phyloP scores from a whole-genome alignment of 805 yeast genomes.

The Metschnikowia peoriensis region DNA sequence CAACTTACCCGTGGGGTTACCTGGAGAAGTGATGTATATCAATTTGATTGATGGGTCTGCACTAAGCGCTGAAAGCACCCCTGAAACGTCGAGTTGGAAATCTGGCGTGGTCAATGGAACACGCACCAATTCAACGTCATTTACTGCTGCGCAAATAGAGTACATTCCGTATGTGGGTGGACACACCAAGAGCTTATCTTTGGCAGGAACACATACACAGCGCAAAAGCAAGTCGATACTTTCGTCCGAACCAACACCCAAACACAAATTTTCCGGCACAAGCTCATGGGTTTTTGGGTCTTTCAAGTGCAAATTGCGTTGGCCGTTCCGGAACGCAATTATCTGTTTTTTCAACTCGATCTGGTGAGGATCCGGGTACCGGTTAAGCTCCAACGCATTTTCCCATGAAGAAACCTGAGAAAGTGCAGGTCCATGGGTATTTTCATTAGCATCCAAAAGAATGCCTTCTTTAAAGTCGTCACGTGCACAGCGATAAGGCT shows the following conservation, averaged over 20 bases:
- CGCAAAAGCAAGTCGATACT: slow-evolving; percentile 86
- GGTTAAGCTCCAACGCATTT: slow-evolving; percentile 57
- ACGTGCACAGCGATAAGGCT: slow-evolving; percentile 95
- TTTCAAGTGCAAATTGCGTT: slow-evolving; percentile 27
- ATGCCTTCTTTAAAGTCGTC: slow-evolving; percentile 91
- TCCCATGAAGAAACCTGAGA: slow-evolving; percentile 45
- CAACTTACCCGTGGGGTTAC: slow-evolving; percentile 86
- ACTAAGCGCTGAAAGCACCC: slow-evolving; percentile 49
- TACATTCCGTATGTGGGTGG: slow-evolving; percentile 99
- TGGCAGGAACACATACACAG: slow-evolving; percentile 78
- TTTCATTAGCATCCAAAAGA: slow-evolving; percentile 92
- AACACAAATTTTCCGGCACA: slow-evolving; percentile 70
- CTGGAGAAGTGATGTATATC: slow-evolving; percentile 89
- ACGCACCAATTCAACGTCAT: slow-evolving; percentile 75
- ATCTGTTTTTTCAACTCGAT: slow-evolving; percentile 67
- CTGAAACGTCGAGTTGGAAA: slow-evolving; percentile 56
- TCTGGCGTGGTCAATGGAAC: slow-evolving; percentile 62
- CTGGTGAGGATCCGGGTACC: slow-evolving; percentile 98
- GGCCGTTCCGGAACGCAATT: slow-evolving; percentile 65
- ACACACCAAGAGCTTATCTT: slow-evolving; percentile 77
- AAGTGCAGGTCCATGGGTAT: slow-evolving; percentile 86
- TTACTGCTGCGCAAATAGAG: slow-evolving; percentile 82
- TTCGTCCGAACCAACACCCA: slow-evolving; percentile 98
- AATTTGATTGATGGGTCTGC: slow-evolving; percentile 67
- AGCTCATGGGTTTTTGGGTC: slow-evolving; percentile 9